These are phyloP conservation scores for Candida schatavii DNA, from an alignment of 805 yeast genomes.

Conservation along the genomic window DNA sequence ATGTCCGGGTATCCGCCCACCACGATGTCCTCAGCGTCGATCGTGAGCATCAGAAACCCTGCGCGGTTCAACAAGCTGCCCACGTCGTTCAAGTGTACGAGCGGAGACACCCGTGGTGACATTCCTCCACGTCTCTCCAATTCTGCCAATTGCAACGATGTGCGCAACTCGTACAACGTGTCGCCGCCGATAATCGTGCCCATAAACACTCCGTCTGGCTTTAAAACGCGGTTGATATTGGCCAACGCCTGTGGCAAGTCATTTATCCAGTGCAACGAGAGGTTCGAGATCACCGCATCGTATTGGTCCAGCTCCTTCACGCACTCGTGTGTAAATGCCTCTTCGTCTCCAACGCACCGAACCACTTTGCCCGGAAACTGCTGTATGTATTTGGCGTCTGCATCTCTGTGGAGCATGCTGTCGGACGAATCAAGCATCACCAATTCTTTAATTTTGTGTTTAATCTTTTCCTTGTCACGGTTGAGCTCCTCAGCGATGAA, in stretches of 20 bases:
- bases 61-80: conserved; percentile 72
- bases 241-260: conserved; percentile 68
- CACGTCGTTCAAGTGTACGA: conserved; percentile 74
- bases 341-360: conserved; percentile 68
- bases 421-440: conserved; percentile 66
- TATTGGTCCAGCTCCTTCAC: conserved; percentile 40
- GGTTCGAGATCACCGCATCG: conserved; percentile 72
- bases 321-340: conserved; percentile 44
- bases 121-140: conserved; percentile 76
- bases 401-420: conserved; percentile 52
- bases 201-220: conserved; percentile 80
- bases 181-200: conserved; percentile 84
- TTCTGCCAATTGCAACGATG: conserved; percentile 79
- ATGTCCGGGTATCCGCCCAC: conserved; percentile 75
- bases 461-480: conserved; percentile 53
- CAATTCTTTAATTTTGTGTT: conserved; percentile 49
- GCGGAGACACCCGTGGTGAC: conserved; percentile 77
- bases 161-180: conserved; percentile 77
- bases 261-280: conserved; percentile 82
- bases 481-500: conserved; percentile 37
- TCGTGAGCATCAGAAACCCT: conserved; percentile 75
- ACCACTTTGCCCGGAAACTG: conserved; percentile 42
- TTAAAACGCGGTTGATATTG: conserved; percentile 55
- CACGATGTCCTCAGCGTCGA: conserved; percentile 76
- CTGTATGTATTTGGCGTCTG: conserved; percentile 36